Evolutionary conservation across 2,329 filamentous ascomycete species (phyloP).

Genomic region (Bisporella sp.): DNA sequence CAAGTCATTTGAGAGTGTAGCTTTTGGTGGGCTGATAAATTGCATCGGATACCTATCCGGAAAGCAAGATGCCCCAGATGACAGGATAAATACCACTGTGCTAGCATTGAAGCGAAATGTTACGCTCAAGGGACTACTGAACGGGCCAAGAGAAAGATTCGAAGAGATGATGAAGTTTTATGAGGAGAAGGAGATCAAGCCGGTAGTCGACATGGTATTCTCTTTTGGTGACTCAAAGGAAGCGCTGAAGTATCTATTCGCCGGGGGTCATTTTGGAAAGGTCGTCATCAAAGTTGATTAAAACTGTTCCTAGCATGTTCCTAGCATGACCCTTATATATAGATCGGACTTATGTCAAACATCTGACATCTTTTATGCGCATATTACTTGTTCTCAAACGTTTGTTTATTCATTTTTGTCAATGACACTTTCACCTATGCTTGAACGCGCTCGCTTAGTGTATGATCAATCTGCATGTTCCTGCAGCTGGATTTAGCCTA

Average conservation of each 20-base stretch:
- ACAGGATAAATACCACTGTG: constrained; percentile 54
- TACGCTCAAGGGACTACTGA: constrained; percentile 14
- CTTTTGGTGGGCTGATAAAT: constrained; percentile 47
- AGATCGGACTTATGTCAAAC: too few relatives aligned
- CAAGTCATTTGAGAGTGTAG: constrained; percentile 45
- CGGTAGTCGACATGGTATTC: constrained; percentile 42
- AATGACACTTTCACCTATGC: too few relatives aligned
- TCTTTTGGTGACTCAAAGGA: constrained; percentile 38
- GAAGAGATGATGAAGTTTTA: constrained; percentile 47
- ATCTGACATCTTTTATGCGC: too few relatives aligned
- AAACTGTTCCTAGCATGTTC: neutral
- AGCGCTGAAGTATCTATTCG: constrained; percentile 22
- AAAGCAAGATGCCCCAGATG: constrained; percentile 46
- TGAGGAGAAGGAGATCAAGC: constrained; percentile 35
- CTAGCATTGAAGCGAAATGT: constrained; percentile 32
- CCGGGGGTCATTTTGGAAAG: neutral
- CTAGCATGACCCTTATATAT: too few relatives aligned
- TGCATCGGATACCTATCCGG: constrained; percentile 44
- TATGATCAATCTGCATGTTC: too few relatives aligned
- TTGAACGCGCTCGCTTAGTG: too few relatives aligned
- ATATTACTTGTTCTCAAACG: too few relatives aligned
- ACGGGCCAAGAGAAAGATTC: constrained; percentile 17
- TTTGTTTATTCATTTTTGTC: too few relatives aligned
- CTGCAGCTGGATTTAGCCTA: too few relatives aligned
- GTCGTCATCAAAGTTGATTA: neutral